A percentile compares a stretch with the other conserved stretches of the same genome.
Conservation (phyloP, 1,139 yeast genomes). For the Scheffersomyces titani region DNA sequence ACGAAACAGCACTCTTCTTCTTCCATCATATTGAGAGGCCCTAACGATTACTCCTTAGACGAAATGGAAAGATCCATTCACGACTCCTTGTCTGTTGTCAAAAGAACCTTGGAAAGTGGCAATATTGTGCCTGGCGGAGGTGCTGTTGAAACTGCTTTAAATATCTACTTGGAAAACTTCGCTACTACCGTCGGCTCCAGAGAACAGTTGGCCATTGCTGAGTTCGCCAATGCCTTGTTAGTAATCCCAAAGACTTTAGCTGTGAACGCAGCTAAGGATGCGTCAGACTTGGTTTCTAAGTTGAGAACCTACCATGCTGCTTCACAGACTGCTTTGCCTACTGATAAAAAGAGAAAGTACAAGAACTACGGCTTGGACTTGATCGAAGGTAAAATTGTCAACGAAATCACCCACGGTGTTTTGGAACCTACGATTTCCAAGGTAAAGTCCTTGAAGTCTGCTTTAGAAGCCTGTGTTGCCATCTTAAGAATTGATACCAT, state of each 20-base stretch:
- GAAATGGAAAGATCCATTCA: conserved; percentile 98
- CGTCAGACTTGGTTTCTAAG: conserved; percentile 92
- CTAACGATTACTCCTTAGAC: conserved; percentile 93
- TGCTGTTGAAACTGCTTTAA: conserved; percentile 95
- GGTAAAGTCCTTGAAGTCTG: conserved; percentile 88
- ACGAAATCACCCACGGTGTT: conserved; percentile 82
- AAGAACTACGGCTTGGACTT: conserved; percentile 91
- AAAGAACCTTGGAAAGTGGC: conserved; percentile 94
- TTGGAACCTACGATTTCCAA: conserved; percentile 95
- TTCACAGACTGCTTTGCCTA: conserved; percentile 79
- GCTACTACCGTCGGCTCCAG: conserved; percentile 98
- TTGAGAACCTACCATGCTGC: conserved; percentile 97
- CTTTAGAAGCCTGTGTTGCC: conserved; percentile 97
- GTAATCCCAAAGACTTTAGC: conserved; percentile 97
- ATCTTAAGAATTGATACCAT: conserved; percentile 96
- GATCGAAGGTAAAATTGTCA: conserved; percentile 87
- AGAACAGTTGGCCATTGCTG: conserved; percentile 97
- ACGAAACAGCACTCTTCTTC: conserved; percentile 92
- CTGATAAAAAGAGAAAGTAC: conserved; percentile 82
- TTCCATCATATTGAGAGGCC: conserved; percentile 91
- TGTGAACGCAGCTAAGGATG: conserved; percentile 96
- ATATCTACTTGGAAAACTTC: conserved; percentile 92
- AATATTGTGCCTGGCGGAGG: conserved; percentile 98
- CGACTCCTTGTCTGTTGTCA: conserved; percentile 92
- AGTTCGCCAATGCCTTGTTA: conserved; percentile 87